Base-by-base conservation (phyloP, 148 eudicot species). In the Cornus kousa region DNA sequence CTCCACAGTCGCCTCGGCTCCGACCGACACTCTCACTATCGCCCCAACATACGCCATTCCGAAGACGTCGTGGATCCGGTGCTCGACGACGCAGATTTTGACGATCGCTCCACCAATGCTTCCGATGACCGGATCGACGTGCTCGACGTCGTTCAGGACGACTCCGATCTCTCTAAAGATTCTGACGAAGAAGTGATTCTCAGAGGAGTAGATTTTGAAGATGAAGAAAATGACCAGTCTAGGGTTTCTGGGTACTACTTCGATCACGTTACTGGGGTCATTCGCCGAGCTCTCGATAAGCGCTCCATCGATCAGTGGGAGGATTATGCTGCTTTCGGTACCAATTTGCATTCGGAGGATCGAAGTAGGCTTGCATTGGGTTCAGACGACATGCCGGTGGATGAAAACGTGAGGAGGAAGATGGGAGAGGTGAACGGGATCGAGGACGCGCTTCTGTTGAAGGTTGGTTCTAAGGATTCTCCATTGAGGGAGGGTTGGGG, bases 401-500 rank as follows among this genome's bases (percentile, higher is more conserved):
- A 91, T 72, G 97, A 91, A 55, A 86, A 83, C 48, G 78, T 87
- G 62, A 82, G 90, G 85, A 79, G 74, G 77, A 91, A 91, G 78
- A 46, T 89, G 80, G 75, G 84, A 7, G 79, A 85, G 53, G 85
- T 90, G 46, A 80, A 68, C 55, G 89, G 85, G 31, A 68, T 94
- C 60, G 98, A 92, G 80, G 98, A 94, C 81, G 92, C 86, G 4
- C 85, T 94, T n/a, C 76, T 94, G 81, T 78, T 94, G 83, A 94
- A 89, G 75, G 72, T 80, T 10, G 87, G 89, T 0, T 72, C 84
- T 35, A 80, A 78, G 77, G 89, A 84, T 79, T 92, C 94, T 2
- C 88, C 86, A 0, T 70, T 94, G 74, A 84, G 94, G 82, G 92
- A 94, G 53, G 98, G 97, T 8, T 94, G 98, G 98, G 98, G 98